Evolutionary conservation across 345 rosid genomes (phyloP).

Genomic region (Clausena lansium): DNA sequence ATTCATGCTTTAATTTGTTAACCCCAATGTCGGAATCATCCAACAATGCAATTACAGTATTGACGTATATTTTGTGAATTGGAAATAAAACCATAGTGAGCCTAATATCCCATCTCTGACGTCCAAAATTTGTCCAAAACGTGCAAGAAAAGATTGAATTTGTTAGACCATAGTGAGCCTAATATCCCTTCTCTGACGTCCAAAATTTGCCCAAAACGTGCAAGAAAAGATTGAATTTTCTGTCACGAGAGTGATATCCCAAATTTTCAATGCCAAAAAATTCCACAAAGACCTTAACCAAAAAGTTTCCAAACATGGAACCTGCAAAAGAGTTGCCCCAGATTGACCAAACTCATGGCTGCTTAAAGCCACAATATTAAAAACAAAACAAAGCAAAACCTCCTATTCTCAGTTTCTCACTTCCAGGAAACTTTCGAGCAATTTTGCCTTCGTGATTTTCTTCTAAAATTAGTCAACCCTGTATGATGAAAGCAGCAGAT

Average conservation of each 20-base stretch:
- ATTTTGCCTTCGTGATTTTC: not conserved
- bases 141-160: not conserved
- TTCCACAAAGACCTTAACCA: not conserved
- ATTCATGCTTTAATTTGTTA: too few relatives aligned
- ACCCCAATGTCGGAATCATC: too few relatives aligned
- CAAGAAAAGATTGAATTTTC: not conserved
- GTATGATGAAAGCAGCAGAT: not conserved
- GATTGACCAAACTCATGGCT: not conserved
- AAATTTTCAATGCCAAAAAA: not conserved
- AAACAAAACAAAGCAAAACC: too few relatives aligned
- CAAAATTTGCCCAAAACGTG: not conserved
- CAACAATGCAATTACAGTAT: too few relatives aligned
- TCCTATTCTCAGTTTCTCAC: too few relatives aligned
- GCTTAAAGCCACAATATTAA: too few relatives aligned
- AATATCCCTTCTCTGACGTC: not conserved
- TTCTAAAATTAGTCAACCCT: not conserved
- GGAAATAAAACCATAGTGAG: not conserved
- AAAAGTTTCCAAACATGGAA: not conserved
- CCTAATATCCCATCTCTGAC: not conserved
- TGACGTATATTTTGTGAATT: too few relatives aligned
- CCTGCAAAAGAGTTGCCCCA: not conserved
- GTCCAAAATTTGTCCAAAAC: not conserved
- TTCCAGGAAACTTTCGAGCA: conserved; percentile 8
- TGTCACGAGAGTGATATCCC: not conserved
- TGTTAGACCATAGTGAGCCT: not conserved